Base-by-base conservation (phyloP, 257 asterid species). In the Nicotiana benthamiana region DNA sequence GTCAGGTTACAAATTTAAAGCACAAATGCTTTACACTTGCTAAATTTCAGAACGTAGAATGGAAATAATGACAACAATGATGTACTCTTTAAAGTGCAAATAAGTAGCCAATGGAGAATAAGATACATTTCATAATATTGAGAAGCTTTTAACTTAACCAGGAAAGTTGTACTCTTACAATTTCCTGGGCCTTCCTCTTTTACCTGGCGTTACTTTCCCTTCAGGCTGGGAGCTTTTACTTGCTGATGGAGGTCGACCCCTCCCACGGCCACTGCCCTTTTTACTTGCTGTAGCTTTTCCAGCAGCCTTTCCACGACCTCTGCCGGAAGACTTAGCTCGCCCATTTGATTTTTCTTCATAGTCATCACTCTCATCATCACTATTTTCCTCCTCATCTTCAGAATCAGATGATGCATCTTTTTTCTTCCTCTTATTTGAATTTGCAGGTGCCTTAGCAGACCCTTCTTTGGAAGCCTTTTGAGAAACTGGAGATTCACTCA, bases 131-230 rank as follows among this genome's bases (percentile, higher is more conserved):
- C 61, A 32, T 46, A 28, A 60, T 61, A 46, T 53, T 30, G 17
- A 54, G 24, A 54, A 83, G 28, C 17, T 20, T 40, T 61, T 9
- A 32, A 6, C 6, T 60, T 4, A 36, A 34, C 53, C 66, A 79
- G 77, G 53, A 82, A 53, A 75, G 85, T 66, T 74, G 20, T 7
- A 48, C 53, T 90, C 83, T 88, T 27, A 27, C 34, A 89, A 52
- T 80, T 91, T 92, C 85, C 82, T 85, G 4, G 97, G 97, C 72
- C 97, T 84, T 80, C 98, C 98, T 75, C 97, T 86, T 87, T 82
- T 87, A 27, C 97, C 96, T 0, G 92, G 20, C 15, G 70, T 80
- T 82, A 78, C 87, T 75, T 85, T 86, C 40, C 74, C 83, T 52
- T 88, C 82, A 80, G 65, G 68, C 40, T 52, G 57, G 1, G 88